Base-by-base conservation (phyloP, 768 basidiomycete species). In the Phaffia australis region DNA sequence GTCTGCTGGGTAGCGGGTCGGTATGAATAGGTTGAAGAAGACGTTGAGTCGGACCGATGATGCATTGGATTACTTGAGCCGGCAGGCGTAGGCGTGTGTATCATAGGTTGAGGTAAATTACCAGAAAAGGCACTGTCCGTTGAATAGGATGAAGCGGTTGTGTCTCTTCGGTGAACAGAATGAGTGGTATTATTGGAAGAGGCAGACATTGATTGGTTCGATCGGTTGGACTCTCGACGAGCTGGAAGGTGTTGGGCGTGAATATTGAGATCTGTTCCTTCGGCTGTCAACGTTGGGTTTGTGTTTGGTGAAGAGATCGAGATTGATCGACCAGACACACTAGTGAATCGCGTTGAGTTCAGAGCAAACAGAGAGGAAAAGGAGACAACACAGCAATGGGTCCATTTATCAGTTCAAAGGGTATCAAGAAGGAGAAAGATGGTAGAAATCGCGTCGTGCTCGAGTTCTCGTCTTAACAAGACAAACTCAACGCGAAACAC, bases 231-330 rank as follows among this genome's bases (percentile, higher is more conserved):
- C 27, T 62, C 25, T 7, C 51, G 55, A 18, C 54, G 57, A 47
- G 35, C n/a, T 25, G 48, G 64, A 52, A 62, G 56, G 32, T 54
- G 64, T 62, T 56, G 60, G 32, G 63, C 21, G 47, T 68, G 32
- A 52, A 65, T 66, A 49, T 48, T 63, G 52, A 63, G 69, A 35
- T 50, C 54, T 19, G 59, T 66, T 49, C 88, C 88, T 70, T 82
- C 79, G 54, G 81, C 68, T 1, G 87, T 87, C 64, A 89, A 82
- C 16, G 84, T 83, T 7, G 88, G 88, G 72, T 90, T 90, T 29
- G 88, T 88, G 72, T 86, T 85, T 9, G 88, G 88, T 5, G 88
- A 88, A 35, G 87, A 89, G 70, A 42, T 42, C 11, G 35, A 42
- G 35, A 90, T 89, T 58, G 32, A 52, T n/a, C 60, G 66, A 0